Percentiles rank a stretch among this genome's conserved stretches.
Evolutionary conservation across 1,139 yeast species (phyloP).

Genomic region (Scheffersomyces segobiensis): DNA sequence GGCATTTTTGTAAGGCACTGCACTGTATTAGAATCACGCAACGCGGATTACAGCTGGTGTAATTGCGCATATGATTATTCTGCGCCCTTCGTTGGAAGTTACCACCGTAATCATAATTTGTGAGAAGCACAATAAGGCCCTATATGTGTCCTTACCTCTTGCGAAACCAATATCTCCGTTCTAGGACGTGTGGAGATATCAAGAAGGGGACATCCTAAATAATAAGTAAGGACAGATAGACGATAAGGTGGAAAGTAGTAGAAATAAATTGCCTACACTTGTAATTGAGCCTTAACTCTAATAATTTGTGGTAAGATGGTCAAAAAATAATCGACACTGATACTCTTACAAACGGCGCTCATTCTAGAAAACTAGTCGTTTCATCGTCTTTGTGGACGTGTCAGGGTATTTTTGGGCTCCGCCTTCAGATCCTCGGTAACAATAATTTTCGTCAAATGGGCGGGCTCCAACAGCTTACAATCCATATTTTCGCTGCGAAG

Average conservation of each 20-base stretch:
- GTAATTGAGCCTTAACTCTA: neutral
- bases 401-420: neutral
- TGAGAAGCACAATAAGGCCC: neutral
- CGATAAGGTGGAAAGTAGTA: neutral
- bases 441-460: neutral
- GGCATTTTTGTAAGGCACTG: neutral
- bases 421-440: neutral
- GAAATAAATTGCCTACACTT: neutral
- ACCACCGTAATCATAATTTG: neutral
- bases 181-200: neutral
- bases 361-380: neutral
- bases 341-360: neutral
- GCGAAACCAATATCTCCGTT: neutral
- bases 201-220: no score
- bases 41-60: neutral
- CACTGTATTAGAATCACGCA: neutral
- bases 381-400: neutral
- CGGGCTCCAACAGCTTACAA: neutral
- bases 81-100: neutral
- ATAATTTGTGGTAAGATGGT: neutral
- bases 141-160: neutral
- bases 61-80: neutral
- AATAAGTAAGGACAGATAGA: neutral
- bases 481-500: neutral
- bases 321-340: neutral